phyloP scores from a whole-genome alignment of 2,329 filamentous ascomycete genomes.

The Aspergillus novofumigatus region DNA sequence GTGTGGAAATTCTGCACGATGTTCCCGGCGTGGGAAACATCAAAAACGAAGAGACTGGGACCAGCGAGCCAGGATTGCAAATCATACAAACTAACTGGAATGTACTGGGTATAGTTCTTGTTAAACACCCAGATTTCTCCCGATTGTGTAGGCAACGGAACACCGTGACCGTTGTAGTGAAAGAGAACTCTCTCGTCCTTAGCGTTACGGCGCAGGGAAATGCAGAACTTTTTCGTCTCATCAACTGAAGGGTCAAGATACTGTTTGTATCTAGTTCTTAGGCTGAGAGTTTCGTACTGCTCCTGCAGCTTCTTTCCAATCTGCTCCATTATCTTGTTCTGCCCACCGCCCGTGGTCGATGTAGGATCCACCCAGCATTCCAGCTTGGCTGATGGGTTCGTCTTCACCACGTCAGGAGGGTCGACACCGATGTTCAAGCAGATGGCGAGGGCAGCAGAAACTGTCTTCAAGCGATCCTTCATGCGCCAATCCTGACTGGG shows the following conservation, averaged over 20 bases:
- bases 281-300: constrained; percentile 92
- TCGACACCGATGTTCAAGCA: constrained; percentile 98
- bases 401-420: constrained; percentile 94
- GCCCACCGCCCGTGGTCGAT: constrained; percentile 66
- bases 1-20: constrained; percentile 93
- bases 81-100: constrained; percentile 92
- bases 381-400: constrained; percentile 84
- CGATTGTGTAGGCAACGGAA: constrained; percentile 89
- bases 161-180: constrained; percentile 97
- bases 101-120: constrained; percentile 97
- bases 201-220: constrained; percentile 82
- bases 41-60: constrained; percentile 94
- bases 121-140: constrained; percentile 99
- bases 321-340: constrained; percentile 79
- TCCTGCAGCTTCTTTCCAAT: constrained; percentile 95
- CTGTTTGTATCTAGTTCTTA: constrained; percentile 95
- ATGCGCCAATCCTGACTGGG: constrained; percentile 91
- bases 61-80: constrained; percentile 93
- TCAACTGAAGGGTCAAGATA: constrained; percentile 95
- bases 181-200: constrained; percentile 96
- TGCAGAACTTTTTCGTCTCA: constrained; percentile 94
- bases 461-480: constrained; percentile 92
- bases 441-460: constrained; percentile 88
- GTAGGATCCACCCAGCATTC: constrained; percentile 97
- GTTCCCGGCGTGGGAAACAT: constrained; percentile 93